A percentile compares a stretch with the other conserved stretches of the same genome.
phyloP scores from a whole-genome alignment of 139 green algal genomes.

The Chlamydomonas incerta region DNA sequence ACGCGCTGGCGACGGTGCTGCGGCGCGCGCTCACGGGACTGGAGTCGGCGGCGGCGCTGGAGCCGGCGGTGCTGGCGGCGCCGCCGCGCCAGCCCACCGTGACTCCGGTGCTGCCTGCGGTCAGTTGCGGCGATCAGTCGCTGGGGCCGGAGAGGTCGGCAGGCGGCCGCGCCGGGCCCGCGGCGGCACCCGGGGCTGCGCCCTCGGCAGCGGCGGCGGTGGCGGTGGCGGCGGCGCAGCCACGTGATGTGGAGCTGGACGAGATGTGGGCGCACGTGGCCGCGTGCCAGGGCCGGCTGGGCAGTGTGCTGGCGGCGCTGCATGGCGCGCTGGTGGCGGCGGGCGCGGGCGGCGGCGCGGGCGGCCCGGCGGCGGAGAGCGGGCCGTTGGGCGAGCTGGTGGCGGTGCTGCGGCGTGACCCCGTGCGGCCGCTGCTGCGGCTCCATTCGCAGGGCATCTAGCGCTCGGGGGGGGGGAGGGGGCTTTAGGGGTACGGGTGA shows the following conservation, averaged over 20 bases:
- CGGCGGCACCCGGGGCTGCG: background rate
- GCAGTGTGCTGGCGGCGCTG: slow-evolving; percentile 8
- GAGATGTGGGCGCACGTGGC: slow-evolving; percentile 17
- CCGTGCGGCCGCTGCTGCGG: background rate
- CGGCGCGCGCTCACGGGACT: slow-evolving; percentile 4
- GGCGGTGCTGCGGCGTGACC: slow-evolving; percentile 9
- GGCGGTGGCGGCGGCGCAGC: background rate
- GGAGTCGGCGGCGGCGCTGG: background rate
- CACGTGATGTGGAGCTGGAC: background rate
- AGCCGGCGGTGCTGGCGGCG: background rate
- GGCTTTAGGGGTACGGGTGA: too few relatives aligned
- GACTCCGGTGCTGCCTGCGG: background rate
- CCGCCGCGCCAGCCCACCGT: slow-evolving; percentile 3
- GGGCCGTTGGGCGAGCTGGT: slow-evolving; percentile 20
- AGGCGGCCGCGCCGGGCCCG: background rate
- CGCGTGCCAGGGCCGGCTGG: slow-evolving; percentile 3
- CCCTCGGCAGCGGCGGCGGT: background rate
- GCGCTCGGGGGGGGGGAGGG: too few relatives aligned
- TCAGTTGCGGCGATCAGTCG: background rate
- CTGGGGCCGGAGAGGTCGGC: background rate
- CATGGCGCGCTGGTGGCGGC: background rate
- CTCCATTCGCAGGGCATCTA: too few relatives aligned
- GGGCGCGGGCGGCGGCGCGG: background rate
- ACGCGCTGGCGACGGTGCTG: background rate
- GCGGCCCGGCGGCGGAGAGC: background rate